phyloP scores from a whole-genome alignment of 2,329 filamentous ascomycete species.

The Ophiostoma angusticollis region DNA sequence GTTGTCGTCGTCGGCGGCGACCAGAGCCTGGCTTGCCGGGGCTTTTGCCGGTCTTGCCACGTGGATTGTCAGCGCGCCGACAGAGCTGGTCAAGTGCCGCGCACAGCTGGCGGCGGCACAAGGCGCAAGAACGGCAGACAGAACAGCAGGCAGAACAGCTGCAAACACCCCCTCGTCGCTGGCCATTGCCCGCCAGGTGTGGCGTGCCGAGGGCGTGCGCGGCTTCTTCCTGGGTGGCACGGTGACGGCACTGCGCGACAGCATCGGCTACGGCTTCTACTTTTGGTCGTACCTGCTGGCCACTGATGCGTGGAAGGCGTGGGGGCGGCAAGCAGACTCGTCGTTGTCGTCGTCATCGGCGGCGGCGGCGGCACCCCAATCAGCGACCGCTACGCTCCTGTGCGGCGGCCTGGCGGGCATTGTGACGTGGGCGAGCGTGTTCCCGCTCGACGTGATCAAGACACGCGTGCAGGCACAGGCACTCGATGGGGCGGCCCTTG shows the following conservation, averaged over 20 bases:
- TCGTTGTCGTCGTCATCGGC: background rate
- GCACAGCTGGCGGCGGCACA: constrained; percentile 50
- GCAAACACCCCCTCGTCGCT: constrained; percentile 37
- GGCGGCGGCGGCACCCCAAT: background rate
- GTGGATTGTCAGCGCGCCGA: constrained; percentile 76
- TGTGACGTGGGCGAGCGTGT: constrained; percentile 79
- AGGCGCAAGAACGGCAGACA: background rate
- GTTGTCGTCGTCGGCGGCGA: background rate
- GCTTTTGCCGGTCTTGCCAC: constrained; percentile 72
- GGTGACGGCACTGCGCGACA: constrained; percentile 72
- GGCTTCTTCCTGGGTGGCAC: constrained; percentile 72
- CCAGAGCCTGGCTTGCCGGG: constrained; percentile 62
- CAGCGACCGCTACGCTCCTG: constrained; percentile 47
- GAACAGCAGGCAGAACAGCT: background rate
- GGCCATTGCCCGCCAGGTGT: constrained; percentile 49
- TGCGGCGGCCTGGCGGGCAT: constrained; percentile 83
- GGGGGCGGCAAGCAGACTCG: constrained; percentile 4
- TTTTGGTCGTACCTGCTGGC: constrained; percentile 85
- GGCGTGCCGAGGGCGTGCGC: constrained; percentile 41
- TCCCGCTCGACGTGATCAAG: constrained; percentile 85
- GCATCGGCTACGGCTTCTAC: constrained; percentile 93
- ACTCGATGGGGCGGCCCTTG: constrained; percentile 14
- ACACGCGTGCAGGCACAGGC: constrained; percentile 75
- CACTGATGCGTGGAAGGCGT: constrained; percentile 32
- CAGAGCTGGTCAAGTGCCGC: constrained; percentile 81